Evolutionary conservation across 2,329 filamentous ascomycete species (phyloP), one percentile per base, ranked within the genome.

Genomic region (Penicillium olsonii): DNA sequence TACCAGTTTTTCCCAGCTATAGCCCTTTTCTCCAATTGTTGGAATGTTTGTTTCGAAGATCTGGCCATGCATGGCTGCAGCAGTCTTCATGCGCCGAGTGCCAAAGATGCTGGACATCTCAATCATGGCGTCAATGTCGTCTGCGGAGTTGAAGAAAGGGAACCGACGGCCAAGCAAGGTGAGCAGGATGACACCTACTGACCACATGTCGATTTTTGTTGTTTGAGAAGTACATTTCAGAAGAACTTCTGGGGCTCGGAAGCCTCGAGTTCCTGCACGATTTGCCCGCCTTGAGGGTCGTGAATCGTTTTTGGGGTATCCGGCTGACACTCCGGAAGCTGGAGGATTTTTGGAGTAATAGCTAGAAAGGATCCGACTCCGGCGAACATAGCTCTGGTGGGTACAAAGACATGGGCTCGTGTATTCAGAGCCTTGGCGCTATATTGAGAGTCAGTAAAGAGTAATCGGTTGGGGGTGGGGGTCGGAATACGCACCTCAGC

Each of bases 131-230:
- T 99, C 94, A 40, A 99, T 88, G 63, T 99, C 94, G 68, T 99
- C 94, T n/a, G 91, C 87, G 38, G 90, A 95, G 73, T 99, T 96
- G 79, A 99, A 99, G 73, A 99, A 99, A 1, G 94, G 94, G 63
- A 99, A 99, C 4, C 94, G 85, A 48, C 88, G 87, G 34, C 89
- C 92, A 12, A 99, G 78, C 55, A 99, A 87, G 0, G 94, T 99
- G n/a, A 99, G 78, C 2, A 99, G 80, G 47, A 99, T 95, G n/a
- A 99, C 92, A 35, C 94, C 94, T 0, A 87, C 92, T 19, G 90
- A 96, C 94, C 94, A 99, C 58, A 99, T 87, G 68, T 99, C 94
- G 60, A 99, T 94, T 60, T 92, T 87, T 37, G 88, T 92, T 4
- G 87, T 95, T 70, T 99, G 94, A 56, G 91, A 87, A 0, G 92